Percentiles rank a stretch among this genome's conserved stretches.
These are phyloP conservation scores for Daldinia caldariorum DNA, from an alignment of 495 filamentous ascomycete species.

Conservation along the genomic window DNA sequence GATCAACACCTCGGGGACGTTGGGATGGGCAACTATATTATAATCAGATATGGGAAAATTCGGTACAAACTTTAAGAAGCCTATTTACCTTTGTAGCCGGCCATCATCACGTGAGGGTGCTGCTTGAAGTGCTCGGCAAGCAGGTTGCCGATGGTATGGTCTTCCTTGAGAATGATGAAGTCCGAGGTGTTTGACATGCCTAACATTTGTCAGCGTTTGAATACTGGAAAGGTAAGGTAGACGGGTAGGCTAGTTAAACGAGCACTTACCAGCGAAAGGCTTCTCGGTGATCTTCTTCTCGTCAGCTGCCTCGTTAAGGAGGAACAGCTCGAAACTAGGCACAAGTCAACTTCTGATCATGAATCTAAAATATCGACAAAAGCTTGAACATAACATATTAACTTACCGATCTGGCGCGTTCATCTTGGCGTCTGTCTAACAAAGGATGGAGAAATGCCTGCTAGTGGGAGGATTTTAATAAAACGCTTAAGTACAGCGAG, in stretches of 20 bases:
- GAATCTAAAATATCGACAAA: neutral
- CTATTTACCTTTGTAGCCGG: conserved; percentile 81
- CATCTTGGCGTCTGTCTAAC: conserved; percentile 57
- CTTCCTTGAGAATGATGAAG: conserved; percentile 95
- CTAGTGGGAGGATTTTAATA: neutral
- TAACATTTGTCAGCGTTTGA: conserved; percentile 48
- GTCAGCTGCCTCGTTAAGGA: conserved; percentile 73
- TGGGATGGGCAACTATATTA: conserved; percentile 76
- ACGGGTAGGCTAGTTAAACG: neutral
- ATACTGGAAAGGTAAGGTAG: neutral
- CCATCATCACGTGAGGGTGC: conserved; percentile 80
- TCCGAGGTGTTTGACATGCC: conserved; percentile 85
- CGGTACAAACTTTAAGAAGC: neutral
- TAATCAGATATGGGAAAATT: conserved; percentile 12
- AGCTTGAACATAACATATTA: conserved; percentile 23
- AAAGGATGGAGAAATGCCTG: conserved; percentile 2
- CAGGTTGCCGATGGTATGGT: conserved; percentile 94
- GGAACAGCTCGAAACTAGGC: conserved; percentile 87
- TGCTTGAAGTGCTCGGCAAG: conserved; percentile 82
- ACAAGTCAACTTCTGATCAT: conserved; percentile 38
- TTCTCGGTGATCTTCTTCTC: conserved; percentile 93
- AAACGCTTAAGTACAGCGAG: neutral
- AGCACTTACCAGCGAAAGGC: conserved; percentile 79
- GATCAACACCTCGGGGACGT: conserved; percentile 84
- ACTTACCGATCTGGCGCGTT: conserved; percentile 77